A percentile compares a stretch with the other conserved stretches of the same genome.
phyloP scores from a whole-genome alignment of 805 yeast genomes.

The Candida adriatica region DNA sequence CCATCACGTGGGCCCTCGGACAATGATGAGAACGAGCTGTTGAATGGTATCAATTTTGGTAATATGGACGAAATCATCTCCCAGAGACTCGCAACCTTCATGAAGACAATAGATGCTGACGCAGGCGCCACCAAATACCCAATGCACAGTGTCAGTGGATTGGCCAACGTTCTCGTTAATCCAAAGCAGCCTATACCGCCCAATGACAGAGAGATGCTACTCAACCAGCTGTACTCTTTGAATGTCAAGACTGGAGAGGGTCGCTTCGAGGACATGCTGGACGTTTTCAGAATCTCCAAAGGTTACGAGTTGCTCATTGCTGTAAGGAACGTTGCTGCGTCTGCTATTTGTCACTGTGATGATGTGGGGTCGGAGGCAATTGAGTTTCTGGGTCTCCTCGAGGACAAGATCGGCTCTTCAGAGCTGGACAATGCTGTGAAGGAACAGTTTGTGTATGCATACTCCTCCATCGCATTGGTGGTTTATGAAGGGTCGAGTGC shows the following conservation, averaged over 20 bases:
- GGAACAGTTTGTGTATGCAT: slow-evolving; percentile 20
- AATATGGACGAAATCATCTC: slow-evolving; percentile 22
- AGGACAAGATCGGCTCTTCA: slow-evolving; percentile 15
- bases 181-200: slow-evolving; percentile 17
- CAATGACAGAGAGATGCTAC: slow-evolving; percentile 20
- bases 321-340: slow-evolving; percentile 17
- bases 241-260: slow-evolving; percentile 14
- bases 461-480: slow-evolving; percentile 16
- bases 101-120: slow-evolving; percentile 7
- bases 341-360: slow-evolving; percentile 20
- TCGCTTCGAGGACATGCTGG: slow-evolving; percentile 14
- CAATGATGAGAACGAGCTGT: slow-evolving; percentile 17
- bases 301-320: slow-evolving; percentile 14
- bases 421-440: slow-evolving; percentile 11
- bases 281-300: slow-evolving; percentile 15
- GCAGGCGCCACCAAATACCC: slow-evolving; percentile 14
- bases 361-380: slow-evolving; percentile 16
- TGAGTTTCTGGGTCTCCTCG: slow-evolving; percentile 13
- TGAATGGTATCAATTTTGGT: slow-evolving; percentile 19
- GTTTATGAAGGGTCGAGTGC: slow-evolving; percentile 23
- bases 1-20: slow-evolving; percentile 10
- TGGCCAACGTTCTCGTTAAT: slow-evolving; percentile 16
- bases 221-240: slow-evolving; percentile 21
- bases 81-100: slow-evolving; percentile 16
- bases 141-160: slow-evolving; percentile 19